Evolutionary conservation across 495 filamentous ascomycete species (phyloP).

Genomic region (Recurvomyces mirabilis): DNA sequence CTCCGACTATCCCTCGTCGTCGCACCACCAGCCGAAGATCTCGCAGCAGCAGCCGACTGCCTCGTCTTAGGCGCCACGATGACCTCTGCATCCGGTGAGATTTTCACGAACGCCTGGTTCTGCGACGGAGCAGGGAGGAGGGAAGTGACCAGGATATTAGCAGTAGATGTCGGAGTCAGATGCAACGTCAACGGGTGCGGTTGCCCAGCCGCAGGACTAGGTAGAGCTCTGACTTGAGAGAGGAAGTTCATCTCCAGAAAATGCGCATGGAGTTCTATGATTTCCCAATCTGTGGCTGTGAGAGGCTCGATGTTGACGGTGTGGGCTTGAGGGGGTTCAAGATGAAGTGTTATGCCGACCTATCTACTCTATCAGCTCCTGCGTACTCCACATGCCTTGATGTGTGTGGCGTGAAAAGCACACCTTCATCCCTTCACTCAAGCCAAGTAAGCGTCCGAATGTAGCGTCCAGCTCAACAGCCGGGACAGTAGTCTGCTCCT

Average conservation of each 20-base stretch:
- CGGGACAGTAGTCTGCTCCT: slow-evolving; percentile 56
- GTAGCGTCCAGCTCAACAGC: slow-evolving; percentile 82
- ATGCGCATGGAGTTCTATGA: slow-evolving; percentile 90
- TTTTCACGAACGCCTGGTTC: slow-evolving; percentile 73
- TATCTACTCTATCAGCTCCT: slow-evolving; percentile 17
- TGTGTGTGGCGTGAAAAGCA: no score
- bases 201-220: slow-evolving; percentile 59
- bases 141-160: slow-evolving; percentile 75
- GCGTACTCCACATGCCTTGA: neutral
- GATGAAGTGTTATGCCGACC: slow-evolving; percentile 61
- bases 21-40: slow-evolving; percentile 40
- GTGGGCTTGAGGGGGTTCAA: slow-evolving; percentile 80
- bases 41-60: slow-evolving; percentile 33
- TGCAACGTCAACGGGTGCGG: slow-evolving; percentile 81
- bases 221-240: slow-evolving; percentile 83
- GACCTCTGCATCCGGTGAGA: slow-evolving; percentile 86
- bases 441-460: slow-evolving; percentile 69
- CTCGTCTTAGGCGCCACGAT: slow-evolving; percentile 87
- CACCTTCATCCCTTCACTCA: slow-evolving; percentile 78
- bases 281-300: slow-evolving; percentile 93
- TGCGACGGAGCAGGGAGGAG: slow-evolving; percentile 59
- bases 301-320: slow-evolving; percentile 93
- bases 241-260: slow-evolving; percentile 91
- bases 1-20: slow-evolving; percentile 57
- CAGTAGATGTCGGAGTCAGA: slow-evolving; percentile 88